Evolutionary conservation across 805 yeast genomes (phyloP), one percentile per base, ranked within the genome.

Genomic region (Wickerhamomyces pijperi): DNA sequence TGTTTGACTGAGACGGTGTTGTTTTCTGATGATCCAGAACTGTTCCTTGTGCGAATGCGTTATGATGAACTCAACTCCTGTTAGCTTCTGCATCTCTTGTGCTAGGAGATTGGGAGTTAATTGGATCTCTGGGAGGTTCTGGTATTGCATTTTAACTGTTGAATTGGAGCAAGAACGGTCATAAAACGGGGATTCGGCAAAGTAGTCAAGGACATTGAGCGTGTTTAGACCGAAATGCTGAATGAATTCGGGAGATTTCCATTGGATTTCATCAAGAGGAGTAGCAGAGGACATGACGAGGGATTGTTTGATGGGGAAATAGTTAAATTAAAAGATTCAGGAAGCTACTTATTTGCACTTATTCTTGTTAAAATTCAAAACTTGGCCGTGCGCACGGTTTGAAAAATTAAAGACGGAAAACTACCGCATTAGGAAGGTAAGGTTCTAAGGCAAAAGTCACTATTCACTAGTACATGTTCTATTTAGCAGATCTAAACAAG

Each of bases 221-320:
- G 94, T 82, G 35, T 87, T 70, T 19, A 92, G 71, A 0, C 95
- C 97, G 56, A 78, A 78, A 39, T 79, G 74, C 55, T 87, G 95
- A 46, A 92, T 86, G 94, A 96, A 92, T 59, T 92, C 98, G 1
- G 98, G 97, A 3, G 92, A 81, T 47, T 88, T 76, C 98, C 98
- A 92, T 58, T 88, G 97, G 33, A 92, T 70, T 52, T 90, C 97
- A 54, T 88, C 97, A 20, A 88, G 65, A 23, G 67, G 66, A 37
- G 68, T 49, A 5, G 29, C n/a, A 4, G 29, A 25, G 14, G 29
- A 7, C 29, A 25, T 25, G 25, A 7, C 11, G 6, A 7, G 6
- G 25, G 25, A 21, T 25, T 25, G 7, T 8, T 25, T 7, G 9
- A 21, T 21, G 23, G 23, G 23, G 23, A 21, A 9, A 21, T 21